Conservation (phyloP, 164 flowering plant species). For the Nelumbo lutea region DNA sequence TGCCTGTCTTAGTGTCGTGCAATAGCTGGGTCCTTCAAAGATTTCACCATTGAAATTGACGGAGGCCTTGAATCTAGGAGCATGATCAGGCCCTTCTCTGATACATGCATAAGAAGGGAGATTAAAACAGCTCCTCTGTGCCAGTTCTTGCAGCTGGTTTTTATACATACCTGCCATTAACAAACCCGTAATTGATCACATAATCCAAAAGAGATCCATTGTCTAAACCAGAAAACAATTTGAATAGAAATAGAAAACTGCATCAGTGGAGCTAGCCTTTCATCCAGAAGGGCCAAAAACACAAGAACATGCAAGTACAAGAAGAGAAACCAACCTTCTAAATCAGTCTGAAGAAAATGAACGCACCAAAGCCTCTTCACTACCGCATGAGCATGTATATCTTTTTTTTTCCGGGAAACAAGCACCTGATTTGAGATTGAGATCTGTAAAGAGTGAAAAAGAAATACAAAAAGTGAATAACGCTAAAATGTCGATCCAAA, state of each 20-base stretch:
- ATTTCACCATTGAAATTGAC: conserved; percentile 64
- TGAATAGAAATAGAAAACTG: background rate
- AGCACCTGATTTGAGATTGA: background rate
- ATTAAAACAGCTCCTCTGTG: background rate
- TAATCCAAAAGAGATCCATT: background rate
- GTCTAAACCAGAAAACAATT: background rate
- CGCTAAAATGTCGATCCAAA: background rate
- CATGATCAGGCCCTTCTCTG: conserved; percentile 70
- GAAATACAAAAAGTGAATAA: background rate
- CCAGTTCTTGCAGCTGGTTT: conserved; percentile 66
- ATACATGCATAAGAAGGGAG: conserved; percentile 50
- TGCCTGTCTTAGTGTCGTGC: conserved; percentile 59
- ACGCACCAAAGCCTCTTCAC: background rate
- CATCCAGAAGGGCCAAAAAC: background rate
- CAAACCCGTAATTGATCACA: background rate
- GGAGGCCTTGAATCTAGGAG: conserved; percentile 58
- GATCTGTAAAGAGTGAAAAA: background rate
- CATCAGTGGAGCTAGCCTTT: background rate
- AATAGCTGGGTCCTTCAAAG: conserved; percentile 48
- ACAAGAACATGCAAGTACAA: background rate
- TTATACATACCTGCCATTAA: conserved; percentile 37
- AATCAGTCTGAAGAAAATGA: background rate
- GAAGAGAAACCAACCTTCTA: background rate
- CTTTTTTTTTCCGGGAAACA: background rate
- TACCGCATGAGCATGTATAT: background rate